Evolutionary conservation across 2,329 filamentous ascomycete genomes (phyloP).

Genomic region (Nigrograna mackinnonii): DNA sequence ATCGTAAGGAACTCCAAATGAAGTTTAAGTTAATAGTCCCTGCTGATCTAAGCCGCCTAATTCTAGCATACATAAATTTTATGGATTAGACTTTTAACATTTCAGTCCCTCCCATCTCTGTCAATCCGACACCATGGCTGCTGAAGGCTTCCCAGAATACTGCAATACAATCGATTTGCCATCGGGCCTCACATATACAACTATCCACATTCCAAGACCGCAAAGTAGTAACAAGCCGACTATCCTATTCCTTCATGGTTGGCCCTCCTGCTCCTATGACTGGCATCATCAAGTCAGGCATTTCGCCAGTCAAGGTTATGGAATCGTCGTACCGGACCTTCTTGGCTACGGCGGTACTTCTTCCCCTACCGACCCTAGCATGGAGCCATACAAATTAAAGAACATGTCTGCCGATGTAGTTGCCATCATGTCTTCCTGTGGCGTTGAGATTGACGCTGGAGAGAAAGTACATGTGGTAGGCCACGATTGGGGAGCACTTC

Average conservation of each 20-base stretch:
- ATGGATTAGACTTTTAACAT: too few species aligned
- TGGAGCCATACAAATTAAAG: conserved; percentile 8
- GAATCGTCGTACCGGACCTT: conserved; percentile 43
- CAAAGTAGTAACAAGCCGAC: conserved; percentile 25
- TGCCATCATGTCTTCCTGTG: neutral
- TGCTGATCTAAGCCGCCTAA: too few species aligned
- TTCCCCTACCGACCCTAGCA: conserved; percentile 25
- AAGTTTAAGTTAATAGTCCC: too few species aligned
- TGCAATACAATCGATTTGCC: too few species aligned
- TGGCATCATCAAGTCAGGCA: conserved; percentile 48
- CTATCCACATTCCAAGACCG: too few species aligned
- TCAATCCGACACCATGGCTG: too few species aligned
- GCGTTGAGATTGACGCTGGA: neutral
- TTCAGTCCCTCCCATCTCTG: too few species aligned
- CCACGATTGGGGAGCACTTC: neutral
- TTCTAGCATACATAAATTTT: too few species aligned
- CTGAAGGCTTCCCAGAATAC: too few species aligned
- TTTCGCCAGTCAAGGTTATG: conserved; percentile 45
- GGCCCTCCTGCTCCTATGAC: conserved; percentile 50
- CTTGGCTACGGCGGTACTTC: conserved; percentile 44
- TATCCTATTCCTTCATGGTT: conserved; percentile 52
- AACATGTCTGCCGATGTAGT: neutral
- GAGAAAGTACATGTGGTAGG: neutral
- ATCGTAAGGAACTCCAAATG: too few species aligned
- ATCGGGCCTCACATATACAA: too few species aligned